These are phyloP conservation scores for Hypoxylon rickii DNA, from an alignment of 495 filamentous ascomycete species.

Conservation along the genomic window DNA sequence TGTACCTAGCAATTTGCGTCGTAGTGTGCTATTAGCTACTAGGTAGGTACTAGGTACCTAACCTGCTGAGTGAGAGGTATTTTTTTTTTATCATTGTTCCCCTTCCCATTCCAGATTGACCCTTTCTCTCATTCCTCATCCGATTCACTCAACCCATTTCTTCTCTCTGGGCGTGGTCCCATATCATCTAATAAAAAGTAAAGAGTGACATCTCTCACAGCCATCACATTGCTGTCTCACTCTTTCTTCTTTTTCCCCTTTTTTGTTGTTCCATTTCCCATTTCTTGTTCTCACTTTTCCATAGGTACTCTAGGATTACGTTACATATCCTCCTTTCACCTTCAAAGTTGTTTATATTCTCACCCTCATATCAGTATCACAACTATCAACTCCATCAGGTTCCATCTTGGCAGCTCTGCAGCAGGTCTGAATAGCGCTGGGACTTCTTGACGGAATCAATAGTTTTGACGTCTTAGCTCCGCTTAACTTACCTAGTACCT, in stretches of 20 bases:
- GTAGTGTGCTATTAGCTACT: too few relatives aligned
- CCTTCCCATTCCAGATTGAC: background rate
- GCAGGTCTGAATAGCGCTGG: slow-evolving; percentile 29
- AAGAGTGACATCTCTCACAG: too few relatives aligned
- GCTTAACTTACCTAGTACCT: too few relatives aligned
- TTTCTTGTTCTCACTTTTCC: background rate
- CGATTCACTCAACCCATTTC: slow-evolving; percentile 1
- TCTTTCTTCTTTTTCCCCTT: background rate
- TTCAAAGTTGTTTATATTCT: too few relatives aligned
- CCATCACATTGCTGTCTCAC: too few relatives aligned
- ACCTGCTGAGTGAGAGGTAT: too few relatives aligned
- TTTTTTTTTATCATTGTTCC: background rate
- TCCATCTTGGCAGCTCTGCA: slow-evolving; percentile 16
- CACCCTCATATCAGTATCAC: too few relatives aligned
- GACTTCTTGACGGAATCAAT: slow-evolving; percentile 24
- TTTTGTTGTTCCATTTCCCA: background rate
- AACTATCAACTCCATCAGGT: background rate
- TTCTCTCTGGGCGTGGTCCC: slow-evolving; percentile 10
- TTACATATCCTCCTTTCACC: background rate
- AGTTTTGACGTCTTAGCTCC: too few relatives aligned
- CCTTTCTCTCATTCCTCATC: background rate
- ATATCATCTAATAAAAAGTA: slow-evolving; percentile 8
- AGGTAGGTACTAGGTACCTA: too few relatives aligned
- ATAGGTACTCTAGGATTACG: background rate
- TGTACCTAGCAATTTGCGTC: too few relatives aligned